Conservation (phyloP, 208 protist genomes). For the Leishmania tropica region DNA sequence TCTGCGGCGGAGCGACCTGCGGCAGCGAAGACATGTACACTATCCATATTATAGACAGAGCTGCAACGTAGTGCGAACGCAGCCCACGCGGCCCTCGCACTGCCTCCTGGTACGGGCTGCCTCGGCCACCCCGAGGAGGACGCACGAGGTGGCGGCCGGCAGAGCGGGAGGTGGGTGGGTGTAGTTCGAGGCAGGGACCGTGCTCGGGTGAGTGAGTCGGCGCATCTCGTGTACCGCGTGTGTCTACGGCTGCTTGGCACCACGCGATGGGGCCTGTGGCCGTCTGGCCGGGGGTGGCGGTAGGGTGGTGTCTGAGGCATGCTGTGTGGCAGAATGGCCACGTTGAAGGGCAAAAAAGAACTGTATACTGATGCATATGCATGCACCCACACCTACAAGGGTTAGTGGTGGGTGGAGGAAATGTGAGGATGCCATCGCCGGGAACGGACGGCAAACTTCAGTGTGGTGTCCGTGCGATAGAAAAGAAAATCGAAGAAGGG, state of each 20-base stretch:
- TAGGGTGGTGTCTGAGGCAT: not conserved
- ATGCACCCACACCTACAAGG: no score
- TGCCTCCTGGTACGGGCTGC: not conserved
- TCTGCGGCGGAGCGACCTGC: not conserved
- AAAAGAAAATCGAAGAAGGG: not conserved
- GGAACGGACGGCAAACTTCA: not conserved
- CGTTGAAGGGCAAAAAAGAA: not conserved
- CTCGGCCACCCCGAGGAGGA: not conserved
- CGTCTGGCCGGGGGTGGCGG: not conserved
- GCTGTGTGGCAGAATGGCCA: not conserved
- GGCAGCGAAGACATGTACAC: not conserved
- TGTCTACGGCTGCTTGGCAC: not conserved
- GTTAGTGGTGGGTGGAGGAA: not conserved
- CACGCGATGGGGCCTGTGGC: not conserved
- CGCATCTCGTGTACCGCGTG: not conserved
- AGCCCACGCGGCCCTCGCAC: not conserved
- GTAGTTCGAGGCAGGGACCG: not conserved
- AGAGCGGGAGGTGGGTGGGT: not conserved
- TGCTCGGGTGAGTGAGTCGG: not conserved
- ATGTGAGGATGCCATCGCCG: not conserved
- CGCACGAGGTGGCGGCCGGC: not conserved
- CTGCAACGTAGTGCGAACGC: not conserved
- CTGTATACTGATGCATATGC: no score
- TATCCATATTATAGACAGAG: not conserved
- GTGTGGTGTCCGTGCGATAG: not conserved